A percentile compares a stretch with the other conserved stretches of the same genome.
These are phyloP conservation scores for Chrysoporthe deuterocubensis DNA, from an alignment of 2,329 filamentous ascomycete species.

Conservation along the genomic window DNA sequence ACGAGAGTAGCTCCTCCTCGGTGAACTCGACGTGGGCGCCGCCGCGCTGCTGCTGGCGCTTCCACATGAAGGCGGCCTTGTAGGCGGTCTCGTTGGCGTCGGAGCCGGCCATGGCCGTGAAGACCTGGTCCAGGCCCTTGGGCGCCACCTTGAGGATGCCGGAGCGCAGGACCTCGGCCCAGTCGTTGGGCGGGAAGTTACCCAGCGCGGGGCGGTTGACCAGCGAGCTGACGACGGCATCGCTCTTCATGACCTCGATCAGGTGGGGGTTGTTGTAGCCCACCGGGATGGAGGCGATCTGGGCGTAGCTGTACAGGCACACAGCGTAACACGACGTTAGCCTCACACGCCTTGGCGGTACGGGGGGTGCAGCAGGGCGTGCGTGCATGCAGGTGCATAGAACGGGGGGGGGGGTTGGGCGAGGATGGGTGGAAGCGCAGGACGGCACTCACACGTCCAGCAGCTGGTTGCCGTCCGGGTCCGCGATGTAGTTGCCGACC, in stretches of 20 bases:
- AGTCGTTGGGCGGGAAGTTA: slow-evolving; percentile 87
- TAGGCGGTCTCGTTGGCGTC: slow-evolving; percentile 94
- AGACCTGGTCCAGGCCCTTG: slow-evolving; percentile 83
- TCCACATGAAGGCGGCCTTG: slow-evolving; percentile 96
- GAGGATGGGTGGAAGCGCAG: neutral
- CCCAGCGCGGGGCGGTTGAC: slow-evolving; percentile 90
- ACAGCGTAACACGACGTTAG: slow-evolving; percentile 17
- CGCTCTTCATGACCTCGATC: slow-evolving; percentile 69
- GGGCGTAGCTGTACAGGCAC: slow-evolving; percentile 66
- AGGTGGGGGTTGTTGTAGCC: slow-evolving; percentile 90
- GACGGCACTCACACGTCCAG: slow-evolving; percentile 66
- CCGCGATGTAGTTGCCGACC: slow-evolving; percentile 79
- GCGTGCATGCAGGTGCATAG: neutral
- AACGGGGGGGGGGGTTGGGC: neutral
- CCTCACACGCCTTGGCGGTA: neutral
- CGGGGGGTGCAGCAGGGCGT: too few species aligned
- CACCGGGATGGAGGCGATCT: slow-evolving; percentile 90
- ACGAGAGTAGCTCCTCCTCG: slow-evolving; percentile 70
- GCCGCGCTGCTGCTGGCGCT: slow-evolving; percentile 79
- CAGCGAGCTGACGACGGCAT: slow-evolving; percentile 78
- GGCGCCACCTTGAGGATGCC: slow-evolving; percentile 84
- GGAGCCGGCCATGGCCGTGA: slow-evolving; percentile 86
- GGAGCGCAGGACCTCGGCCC: slow-evolving; percentile 77
- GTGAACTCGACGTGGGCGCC: slow-evolving; percentile 79
- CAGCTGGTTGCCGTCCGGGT: slow-evolving; percentile 72